Evolutionary conservation across 129 eudicot genomes (phyloP).

Genomic region (Ambrosia artemisiifolia): DNA sequence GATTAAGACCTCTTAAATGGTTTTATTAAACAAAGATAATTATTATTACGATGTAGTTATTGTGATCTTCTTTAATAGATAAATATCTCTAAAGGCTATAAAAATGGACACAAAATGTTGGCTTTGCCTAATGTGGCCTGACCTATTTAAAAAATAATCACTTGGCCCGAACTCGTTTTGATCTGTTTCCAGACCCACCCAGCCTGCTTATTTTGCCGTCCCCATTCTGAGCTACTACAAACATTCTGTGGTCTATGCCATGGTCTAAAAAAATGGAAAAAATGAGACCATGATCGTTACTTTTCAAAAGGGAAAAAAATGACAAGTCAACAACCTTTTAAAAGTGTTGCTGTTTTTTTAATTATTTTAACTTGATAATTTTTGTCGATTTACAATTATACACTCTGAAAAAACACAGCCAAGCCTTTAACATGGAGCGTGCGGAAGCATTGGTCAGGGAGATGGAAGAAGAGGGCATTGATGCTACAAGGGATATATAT

Average conservation of each 20-base stretch:
- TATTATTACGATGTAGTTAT: not conserved
- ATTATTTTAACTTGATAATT: not conserved
- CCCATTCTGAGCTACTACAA: not conserved
- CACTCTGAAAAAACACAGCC: slow-evolving; percentile 38
- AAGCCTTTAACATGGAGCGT: slow-evolving; percentile 65
- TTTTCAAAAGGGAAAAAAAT: not conserved
- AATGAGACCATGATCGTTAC: not conserved
- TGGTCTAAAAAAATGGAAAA: not conserved
- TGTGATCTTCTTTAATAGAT: not conserved
- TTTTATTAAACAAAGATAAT: not conserved
- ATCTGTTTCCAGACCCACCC: not conserved
- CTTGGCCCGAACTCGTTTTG: slow-evolving; percentile 5
- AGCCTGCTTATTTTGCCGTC: not conserved
- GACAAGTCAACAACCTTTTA: slow-evolving; percentile 6
- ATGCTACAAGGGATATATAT: slow-evolving; percentile 82
- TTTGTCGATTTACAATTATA: slow-evolving; percentile 6
- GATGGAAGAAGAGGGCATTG: slow-evolving; percentile 98
- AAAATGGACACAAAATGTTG: not conserved
- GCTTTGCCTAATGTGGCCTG: not conserved
- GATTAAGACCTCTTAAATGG: not conserved
- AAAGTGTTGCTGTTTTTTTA: not conserved
- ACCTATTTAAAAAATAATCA: not conserved
- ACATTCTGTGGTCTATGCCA: not conserved
- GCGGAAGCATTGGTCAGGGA: slow-evolving; percentile 94
- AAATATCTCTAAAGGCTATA: not conserved